phyloP scores from a whole-genome alignment of 306 rosid species.

The Albizia julibrissin region DNA sequence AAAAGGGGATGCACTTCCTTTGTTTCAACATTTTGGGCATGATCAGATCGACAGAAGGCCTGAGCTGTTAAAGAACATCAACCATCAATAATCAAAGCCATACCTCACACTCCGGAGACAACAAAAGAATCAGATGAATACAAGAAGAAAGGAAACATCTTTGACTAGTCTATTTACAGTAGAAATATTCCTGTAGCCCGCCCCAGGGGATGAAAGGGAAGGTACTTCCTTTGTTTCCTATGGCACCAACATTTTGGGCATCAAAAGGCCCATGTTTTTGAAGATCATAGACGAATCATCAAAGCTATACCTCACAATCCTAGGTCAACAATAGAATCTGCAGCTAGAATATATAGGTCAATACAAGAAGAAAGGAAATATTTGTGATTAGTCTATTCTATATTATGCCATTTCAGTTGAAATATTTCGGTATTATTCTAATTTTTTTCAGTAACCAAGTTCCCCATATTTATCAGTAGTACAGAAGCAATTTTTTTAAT shows the following conservation, averaged over 20 bases:
- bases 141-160: constrained; percentile 73
- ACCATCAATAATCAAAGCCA: constrained; percentile 60
- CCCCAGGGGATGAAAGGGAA: constrained; percentile 48
- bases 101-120: constrained; percentile 64
- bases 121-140: constrained; percentile 73
- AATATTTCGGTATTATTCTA: constrained; percentile 28
- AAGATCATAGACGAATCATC: constrained; percentile 49
- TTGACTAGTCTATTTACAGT: constrained; percentile 24
- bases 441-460: constrained; percentile 33
- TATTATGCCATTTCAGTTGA: constrained; percentile 17
- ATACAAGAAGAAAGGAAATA: constrained; percentile 80
- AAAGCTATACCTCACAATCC: constrained; percentile 73
- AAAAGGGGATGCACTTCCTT: constrained; percentile 59
- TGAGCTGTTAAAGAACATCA: constrained; percentile 35
- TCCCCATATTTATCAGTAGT: not conserved
- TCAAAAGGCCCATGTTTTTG: constrained; percentile 27
- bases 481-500: not conserved
- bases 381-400: constrained; percentile 30
- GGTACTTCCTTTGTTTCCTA: constrained; percentile 71
- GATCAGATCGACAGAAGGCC: constrained; percentile 35
- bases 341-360: constrained; percentile 69
- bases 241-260: constrained; percentile 43
- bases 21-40: constrained; percentile 51
- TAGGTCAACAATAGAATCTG: constrained; percentile 69
- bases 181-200: constrained; percentile 40